Evolutionary conservation across 2,329 filamentous ascomycete genomes (phyloP).

Genomic region (Fusarium sp.): DNA sequence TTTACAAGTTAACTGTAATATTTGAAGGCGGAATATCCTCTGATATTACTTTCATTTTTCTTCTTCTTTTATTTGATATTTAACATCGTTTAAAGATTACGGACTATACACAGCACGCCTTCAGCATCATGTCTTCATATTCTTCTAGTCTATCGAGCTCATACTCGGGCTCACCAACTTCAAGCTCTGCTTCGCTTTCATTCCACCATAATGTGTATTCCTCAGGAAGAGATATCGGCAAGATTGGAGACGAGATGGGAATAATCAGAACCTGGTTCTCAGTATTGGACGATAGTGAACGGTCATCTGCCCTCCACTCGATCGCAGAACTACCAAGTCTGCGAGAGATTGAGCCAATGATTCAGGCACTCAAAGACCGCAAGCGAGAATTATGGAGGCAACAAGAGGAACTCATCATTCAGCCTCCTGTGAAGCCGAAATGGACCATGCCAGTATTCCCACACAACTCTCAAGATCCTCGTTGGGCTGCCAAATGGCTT

Average conservation of each 20-base stretch:
- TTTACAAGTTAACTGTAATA: not conserved
- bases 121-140: constrained; percentile 37
- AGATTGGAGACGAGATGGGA: constrained; percentile 33
- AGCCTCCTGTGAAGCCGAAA: constrained; percentile 36
- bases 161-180: constrained; percentile 33
- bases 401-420: constrained; percentile 40
- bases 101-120: not conserved
- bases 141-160: constrained; percentile 30
- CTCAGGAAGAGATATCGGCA: constrained; percentile 18
- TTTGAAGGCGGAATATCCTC: not conserved
- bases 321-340: constrained; percentile 40
- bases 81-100: not conserved
- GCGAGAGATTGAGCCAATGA: constrained; percentile 41
- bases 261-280: constrained; percentile 43
- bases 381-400: constrained; percentile 39
- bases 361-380: constrained; percentile 41
- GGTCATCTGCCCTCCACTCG: constrained; percentile 33
- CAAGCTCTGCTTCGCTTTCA: constrained; percentile 37
- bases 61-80: not conserved
- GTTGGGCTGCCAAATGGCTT: constrained; percentile 41
- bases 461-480: constrained; percentile 35
- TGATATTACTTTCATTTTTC: not conserved
- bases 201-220: not conserved
- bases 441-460: constrained; percentile 41
- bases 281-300: constrained; percentile 36